Evolutionary conservation across 805 yeast genomes (phyloP), one percentile per base, ranked within the genome.

Genomic region (Sugiyamaella floridensis): DNA sequence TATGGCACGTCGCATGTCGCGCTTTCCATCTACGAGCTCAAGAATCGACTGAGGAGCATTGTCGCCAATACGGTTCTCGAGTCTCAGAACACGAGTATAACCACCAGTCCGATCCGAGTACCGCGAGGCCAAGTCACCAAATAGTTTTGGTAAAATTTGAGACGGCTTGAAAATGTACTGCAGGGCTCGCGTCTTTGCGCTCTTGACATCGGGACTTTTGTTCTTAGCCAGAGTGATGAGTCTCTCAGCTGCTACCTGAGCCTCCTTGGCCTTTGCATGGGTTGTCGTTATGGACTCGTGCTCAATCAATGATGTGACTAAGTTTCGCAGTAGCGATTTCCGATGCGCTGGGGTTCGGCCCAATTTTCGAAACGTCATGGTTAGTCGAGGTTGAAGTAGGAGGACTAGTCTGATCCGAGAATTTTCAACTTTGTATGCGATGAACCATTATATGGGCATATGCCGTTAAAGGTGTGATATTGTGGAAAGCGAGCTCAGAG

Each of bases 51-150:
- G 93, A 32, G 90, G 90, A 0, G 97, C 96, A 56, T 82, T 85
- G 67, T 93, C 99, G 52, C 93, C 90, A 46, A 84, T 68, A 59
- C 98, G 77, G 15, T 90, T 89, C 68, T 93, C 98, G 55, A 93
- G 73, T 60, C 79, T 83, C 56, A 89, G 71, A 50, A 92, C 80
- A 60, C 98, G 80, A 2, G 97, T 89, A 71, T 84, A 92, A 1
- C 97, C 97, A 56, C 89, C 86, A 0, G 69, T 64, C 70, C 96
- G 79, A 20, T 69, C 62, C 3, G 72, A 63, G 64, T 86, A 90
- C 53, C 95, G 75, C 43, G 79, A 74, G 3, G 81, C 79, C 42
- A 90, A 73, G 43, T 79, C 88, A 15, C 75, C 77, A 55, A 85
- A 73, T 44, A 93, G 70, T 63, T 85, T 87, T n/a, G 86, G 81